These are phyloP conservation scores for Fomitopsis schrenkii DNA, from an alignment of 1,284 basidiomycete species.

Conservation along the genomic window DNA sequence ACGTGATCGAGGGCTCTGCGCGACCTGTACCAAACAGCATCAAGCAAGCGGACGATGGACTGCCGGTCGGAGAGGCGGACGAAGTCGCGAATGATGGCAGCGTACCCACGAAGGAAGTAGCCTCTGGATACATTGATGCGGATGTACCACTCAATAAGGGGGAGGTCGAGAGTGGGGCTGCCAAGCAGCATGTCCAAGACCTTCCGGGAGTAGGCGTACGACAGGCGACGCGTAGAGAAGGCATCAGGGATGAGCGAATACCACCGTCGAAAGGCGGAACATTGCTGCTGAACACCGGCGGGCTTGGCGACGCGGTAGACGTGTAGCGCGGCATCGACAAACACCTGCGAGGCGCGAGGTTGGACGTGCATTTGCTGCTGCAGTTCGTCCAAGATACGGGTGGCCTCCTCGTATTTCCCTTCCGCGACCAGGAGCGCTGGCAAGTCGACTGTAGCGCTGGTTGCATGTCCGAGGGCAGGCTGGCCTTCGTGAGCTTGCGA, in stretches of 20 bases:
- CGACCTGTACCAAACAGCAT: constrained; percentile 12
- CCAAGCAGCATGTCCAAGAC: constrained; percentile 12
- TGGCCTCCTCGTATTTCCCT: constrained; percentile 21
- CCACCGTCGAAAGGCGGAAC: constrained; percentile 32
- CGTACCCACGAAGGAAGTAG: constrained; percentile 11
- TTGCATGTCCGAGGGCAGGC: neutral
- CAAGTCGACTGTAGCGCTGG: neutral
- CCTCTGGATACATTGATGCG: constrained; percentile 26
- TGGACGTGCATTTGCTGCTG: constrained; percentile 25
- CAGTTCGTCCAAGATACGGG: constrained; percentile 28
- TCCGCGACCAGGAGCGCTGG: constrained; percentile 18
- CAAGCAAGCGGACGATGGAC: constrained; percentile 17
- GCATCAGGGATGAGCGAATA: constrained; percentile 34
- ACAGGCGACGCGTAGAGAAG: neutral
- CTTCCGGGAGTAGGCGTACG: neutral
- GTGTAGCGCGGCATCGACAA: constrained; percentile 27
- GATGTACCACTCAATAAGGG: constrained; percentile 20
- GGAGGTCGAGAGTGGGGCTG: constrained; percentile 16
- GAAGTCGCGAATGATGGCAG: constrained; percentile 12
- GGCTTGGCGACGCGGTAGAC: constrained; percentile 12
- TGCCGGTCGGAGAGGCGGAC: constrained; percentile 17
- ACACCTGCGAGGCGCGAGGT: constrained; percentile 28
- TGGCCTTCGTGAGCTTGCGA: neutral
- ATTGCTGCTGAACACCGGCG: constrained; percentile 17
- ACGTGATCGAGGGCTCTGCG: neutral